Percentiles rank a stretch among this genome's conserved stretches.
Evolutionary conservation across 805 yeast species (phyloP).

Genomic region (Candida nitratophila): DNA sequence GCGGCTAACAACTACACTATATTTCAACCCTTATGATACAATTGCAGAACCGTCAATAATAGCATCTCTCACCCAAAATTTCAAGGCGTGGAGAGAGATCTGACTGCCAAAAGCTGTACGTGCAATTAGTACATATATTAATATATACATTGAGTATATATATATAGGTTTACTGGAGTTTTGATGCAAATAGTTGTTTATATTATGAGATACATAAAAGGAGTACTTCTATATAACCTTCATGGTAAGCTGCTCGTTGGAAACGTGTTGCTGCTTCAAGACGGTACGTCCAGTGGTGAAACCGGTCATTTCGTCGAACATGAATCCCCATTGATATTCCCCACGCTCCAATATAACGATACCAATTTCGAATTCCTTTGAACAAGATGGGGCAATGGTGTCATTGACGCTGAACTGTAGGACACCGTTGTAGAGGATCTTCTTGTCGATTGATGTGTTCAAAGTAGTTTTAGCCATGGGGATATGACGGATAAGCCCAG

Average conservation of each 20-base stretch:
- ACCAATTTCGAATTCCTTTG: constrained; percentile 39
- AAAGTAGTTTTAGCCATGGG: constrained; percentile 31
- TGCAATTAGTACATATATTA: no score
- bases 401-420: constrained; percentile 48
- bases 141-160: no score
- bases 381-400: constrained; percentile 35
- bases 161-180: background rate
- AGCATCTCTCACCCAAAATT: no score
- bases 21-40: no score
- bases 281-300: constrained; percentile 13
- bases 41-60: no score
- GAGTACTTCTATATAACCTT: constrained; percentile 9
- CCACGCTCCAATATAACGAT: constrained; percentile 70
- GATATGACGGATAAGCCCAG: constrained; percentile 57
- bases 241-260: constrained; percentile 30
- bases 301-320: constrained; percentile 40
- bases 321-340: constrained; percentile 72
- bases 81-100: no score
- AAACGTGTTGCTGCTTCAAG: constrained; percentile 28
- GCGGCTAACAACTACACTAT: no score
- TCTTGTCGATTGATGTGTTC: constrained; percentile 37
- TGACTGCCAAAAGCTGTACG: no score
- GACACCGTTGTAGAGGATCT: constrained; percentile 65
- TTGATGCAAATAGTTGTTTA: background rate
- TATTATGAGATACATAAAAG: no score